Percentiles rank a stretch among this genome's conserved stretches.
phyloP scores from a whole-genome alignment of 352 stramenopile species.

The Thraustotheca clavata region DNA sequence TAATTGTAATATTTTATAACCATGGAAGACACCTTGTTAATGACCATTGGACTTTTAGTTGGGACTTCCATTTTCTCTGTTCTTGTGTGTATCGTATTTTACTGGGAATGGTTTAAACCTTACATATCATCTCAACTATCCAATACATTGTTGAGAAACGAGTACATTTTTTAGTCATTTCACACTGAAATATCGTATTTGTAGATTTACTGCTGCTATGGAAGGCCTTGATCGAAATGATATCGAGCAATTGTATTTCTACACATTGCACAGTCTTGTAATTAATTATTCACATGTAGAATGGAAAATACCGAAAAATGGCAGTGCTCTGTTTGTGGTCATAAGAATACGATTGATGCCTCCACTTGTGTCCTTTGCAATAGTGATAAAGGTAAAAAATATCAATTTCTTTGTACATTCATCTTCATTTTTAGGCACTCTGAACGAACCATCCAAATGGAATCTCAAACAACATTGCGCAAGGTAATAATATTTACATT shows the following conservation, averaged over 20 bases:
- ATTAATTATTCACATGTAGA: neutral
- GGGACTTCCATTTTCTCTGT: too few relatives aligned
- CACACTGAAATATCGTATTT: too few relatives aligned
- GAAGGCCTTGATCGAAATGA: conserved; percentile 17
- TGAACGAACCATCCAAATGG: neutral
- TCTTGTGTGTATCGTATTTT: too few relatives aligned
- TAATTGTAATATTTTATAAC: too few relatives aligned
- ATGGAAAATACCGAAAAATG: conserved; percentile 6
- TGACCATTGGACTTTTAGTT: too few relatives aligned
- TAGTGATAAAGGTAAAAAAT: conserved; percentile 4
- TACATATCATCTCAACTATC: too few relatives aligned
- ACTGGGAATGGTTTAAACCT: too few relatives aligned
- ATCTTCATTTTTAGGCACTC: neutral
- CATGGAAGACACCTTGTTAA: too few relatives aligned
- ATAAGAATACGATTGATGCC: neutral
- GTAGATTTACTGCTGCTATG: conserved; percentile 14
- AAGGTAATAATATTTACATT: neutral
- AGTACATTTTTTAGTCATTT: too few relatives aligned
- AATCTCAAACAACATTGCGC: neutral
- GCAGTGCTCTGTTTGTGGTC: neutral
- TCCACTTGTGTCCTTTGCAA: conserved; percentile 5
- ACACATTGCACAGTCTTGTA: neutral
- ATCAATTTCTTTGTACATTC: neutral
- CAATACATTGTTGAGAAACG: too few relatives aligned
- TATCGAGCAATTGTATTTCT: conserved; percentile 14